Evolutionary conservation across 352 stramenopile genomes (phyloP).

Genomic region (Phytophthora nicotianae): DNA sequence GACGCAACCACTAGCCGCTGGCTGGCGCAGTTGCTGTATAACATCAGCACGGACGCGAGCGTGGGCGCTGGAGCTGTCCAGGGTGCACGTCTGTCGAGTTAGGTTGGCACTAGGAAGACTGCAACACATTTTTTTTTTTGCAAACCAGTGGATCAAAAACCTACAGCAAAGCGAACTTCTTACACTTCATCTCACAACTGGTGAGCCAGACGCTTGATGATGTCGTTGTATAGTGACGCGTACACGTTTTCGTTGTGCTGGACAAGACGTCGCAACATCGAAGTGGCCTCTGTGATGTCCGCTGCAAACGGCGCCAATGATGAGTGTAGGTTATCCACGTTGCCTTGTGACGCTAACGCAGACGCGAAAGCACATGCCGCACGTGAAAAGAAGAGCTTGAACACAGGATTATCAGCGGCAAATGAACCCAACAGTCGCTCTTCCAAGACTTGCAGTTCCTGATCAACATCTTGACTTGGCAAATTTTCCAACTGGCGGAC

Average conservation of each 20-base stretch:
- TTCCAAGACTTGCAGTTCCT: conserved; percentile 45
- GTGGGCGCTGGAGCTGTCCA: conserved; percentile 28
- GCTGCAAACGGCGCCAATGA: conserved; percentile 57
- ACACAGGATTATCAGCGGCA: conserved; percentile 56
- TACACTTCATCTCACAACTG: conserved; percentile 12
- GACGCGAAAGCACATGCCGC: conserved; percentile 38
- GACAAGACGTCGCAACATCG: conserved; percentile 45
- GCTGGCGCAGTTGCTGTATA: conserved; percentile 95
- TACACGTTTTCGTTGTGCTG: conserved; percentile 77
- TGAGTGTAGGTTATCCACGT: conserved; percentile 40
- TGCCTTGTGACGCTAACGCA: conserved; percentile 24
- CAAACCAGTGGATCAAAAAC: conserved; percentile 21
- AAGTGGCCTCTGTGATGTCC: conserved; percentile 45
- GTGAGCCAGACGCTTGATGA: conserved; percentile 52
- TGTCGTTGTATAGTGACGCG: conserved; percentile 65
- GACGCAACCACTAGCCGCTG: conserved; percentile 97
- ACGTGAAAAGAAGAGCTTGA: conserved; percentile 59
- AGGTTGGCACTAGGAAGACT: conserved; percentile 12
- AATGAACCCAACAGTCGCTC: conserved; percentile 51
- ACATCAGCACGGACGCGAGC: conserved; percentile 64
- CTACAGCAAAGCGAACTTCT: conserved; percentile 8
- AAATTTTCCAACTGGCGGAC: conserved; percentile 34
- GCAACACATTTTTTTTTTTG: conserved; percentile 1
- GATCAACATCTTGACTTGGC: conserved; percentile 1
- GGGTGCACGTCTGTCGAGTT: conserved; percentile 40